These are phyloP conservation scores for Tubosaeta sp. DNA, from an alignment of 768 basidiomycete species.

Conservation along the genomic window DNA sequence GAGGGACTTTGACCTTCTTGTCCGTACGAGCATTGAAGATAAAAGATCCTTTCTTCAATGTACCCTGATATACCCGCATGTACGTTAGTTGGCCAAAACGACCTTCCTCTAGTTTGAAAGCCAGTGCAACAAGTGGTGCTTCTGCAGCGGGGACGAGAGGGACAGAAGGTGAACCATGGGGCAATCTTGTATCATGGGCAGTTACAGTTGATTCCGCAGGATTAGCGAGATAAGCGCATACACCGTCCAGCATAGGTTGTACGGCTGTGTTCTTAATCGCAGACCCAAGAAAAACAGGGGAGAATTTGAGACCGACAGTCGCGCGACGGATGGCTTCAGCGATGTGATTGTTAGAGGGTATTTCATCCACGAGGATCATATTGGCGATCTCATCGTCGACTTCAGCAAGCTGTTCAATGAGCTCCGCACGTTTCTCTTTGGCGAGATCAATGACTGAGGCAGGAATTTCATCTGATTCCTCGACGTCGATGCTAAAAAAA, in stretches of 20 bases:
- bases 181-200: slow-evolving; percentile 79
- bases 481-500: slow-evolving; percentile 59
- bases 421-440: slow-evolving; percentile 79
- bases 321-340: slow-evolving; percentile 83
- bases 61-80: slow-evolving; percentile 97
- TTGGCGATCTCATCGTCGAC: slow-evolving; percentile 96
- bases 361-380: slow-evolving; percentile 79
- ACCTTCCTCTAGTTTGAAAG: slow-evolving; percentile 98
- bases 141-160: slow-evolving; percentile 77
- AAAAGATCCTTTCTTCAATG: slow-evolving; percentile 75
- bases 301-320: slow-evolving; percentile 85
- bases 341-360: slow-evolving; percentile 69
- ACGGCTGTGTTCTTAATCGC: slow-evolving; percentile 97
- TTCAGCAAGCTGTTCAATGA: slow-evolving; percentile 93
- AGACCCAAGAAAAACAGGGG: slow-evolving; percentile 94
- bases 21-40: slow-evolving; percentile 94
- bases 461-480: slow-evolving; percentile 87
- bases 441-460: slow-evolving; percentile 68
- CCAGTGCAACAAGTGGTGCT: slow-evolving; percentile 87
- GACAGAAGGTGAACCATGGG: slow-evolving; percentile 62
- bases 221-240: slow-evolving; percentile 91
- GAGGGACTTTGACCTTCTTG: slow-evolving; percentile 95
- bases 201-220: slow-evolving; percentile 74
- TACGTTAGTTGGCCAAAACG: slow-evolving; percentile 97
- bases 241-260: slow-evolving; percentile 90